Evolutionary conservation across 805 yeast genomes (phyloP).

Genomic region (Candida michaelii): DNA sequence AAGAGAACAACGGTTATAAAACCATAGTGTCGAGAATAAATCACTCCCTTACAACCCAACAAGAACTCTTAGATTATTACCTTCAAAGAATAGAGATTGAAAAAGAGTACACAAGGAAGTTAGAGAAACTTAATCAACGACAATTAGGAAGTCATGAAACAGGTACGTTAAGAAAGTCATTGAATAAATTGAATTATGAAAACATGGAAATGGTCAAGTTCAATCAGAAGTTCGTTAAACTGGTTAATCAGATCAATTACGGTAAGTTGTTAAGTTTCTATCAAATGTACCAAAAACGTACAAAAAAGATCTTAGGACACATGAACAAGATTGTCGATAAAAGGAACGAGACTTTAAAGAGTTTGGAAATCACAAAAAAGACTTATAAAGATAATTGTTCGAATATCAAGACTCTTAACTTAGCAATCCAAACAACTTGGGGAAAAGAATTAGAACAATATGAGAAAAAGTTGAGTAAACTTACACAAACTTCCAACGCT

Average conservation of each 20-base stretch:
- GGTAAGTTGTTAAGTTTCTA: slow-evolving; percentile 55
- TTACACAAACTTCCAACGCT: slow-evolving; percentile 40
- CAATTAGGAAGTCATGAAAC: slow-evolving; percentile 56
- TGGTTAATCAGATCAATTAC: slow-evolving; percentile 46
- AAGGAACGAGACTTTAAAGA: slow-evolving; percentile 36
- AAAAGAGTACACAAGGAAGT: slow-evolving; percentile 63
- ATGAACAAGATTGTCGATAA: slow-evolving; percentile 55
- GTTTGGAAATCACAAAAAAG: slow-evolving; percentile 39
- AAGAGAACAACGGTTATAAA: slow-evolving; percentile 59
- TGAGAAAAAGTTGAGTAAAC: slow-evolving; percentile 53
- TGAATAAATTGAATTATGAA: slow-evolving; percentile 59
- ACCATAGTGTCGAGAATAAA: slow-evolving; percentile 57
- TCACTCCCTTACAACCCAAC: slow-evolving; percentile 54
- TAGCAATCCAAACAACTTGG: slow-evolving; percentile 66
- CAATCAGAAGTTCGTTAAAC: slow-evolving; percentile 53
- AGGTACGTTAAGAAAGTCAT: slow-evolving; percentile 58
- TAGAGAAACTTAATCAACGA: slow-evolving; percentile 49
- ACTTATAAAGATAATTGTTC: slow-evolving; percentile 59
- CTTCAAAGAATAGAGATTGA: slow-evolving; percentile 57
- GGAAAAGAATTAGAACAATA: slow-evolving; percentile 70
- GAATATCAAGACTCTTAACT: slow-evolving; percentile 56
- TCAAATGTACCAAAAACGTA: slow-evolving; percentile 49
- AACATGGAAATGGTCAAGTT: slow-evolving; percentile 58
- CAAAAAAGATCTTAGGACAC: slow-evolving; percentile 56
- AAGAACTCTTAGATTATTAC: slow-evolving; percentile 36